phyloP scores from a whole-genome alignment of 345 rosid genomes.

The Garcia nutans region DNA sequence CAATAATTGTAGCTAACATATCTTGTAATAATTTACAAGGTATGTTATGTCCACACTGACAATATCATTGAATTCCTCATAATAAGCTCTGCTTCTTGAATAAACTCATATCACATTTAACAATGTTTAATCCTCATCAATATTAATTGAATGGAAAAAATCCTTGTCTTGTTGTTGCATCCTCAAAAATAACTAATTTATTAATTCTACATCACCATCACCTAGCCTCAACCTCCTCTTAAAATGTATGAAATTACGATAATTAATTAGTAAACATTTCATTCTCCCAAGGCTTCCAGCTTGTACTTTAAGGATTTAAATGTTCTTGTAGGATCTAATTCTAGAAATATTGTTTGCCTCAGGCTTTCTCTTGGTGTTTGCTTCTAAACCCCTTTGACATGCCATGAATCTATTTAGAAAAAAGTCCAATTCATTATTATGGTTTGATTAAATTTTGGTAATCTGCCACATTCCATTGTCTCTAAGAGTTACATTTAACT shows the following conservation, averaged over 20 bases:
- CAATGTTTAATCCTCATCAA: background rate
- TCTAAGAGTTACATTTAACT: too few species aligned
- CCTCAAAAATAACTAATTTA: background rate
- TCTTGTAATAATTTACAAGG: background rate
- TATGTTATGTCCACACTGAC: background rate
- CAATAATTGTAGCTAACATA: too few species aligned
- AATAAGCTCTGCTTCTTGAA: background rate
- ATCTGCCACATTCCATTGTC: too few species aligned
- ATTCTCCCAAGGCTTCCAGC: background rate
- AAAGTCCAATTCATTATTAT: too few species aligned
- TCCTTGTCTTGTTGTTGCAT: background rate
- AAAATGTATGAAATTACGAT: background rate
- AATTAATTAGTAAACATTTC: background rate
- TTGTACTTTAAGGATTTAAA: background rate
- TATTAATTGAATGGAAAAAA: background rate
- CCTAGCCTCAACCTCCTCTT: background rate
- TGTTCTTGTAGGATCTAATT: background rate
- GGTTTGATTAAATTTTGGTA: too few species aligned
- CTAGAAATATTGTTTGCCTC: background rate
- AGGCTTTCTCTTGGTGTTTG: too few species aligned
- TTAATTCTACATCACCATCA: background rate
- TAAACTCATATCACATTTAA: background rate
- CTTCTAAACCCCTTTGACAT: background rate
- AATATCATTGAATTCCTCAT: background rate
- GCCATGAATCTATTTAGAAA: too few species aligned